These are phyloP conservation scores for Cytospora paraplurivora DNA, from an alignment of 2,329 filamentous ascomycete genomes.

Conservation along the genomic window DNA sequence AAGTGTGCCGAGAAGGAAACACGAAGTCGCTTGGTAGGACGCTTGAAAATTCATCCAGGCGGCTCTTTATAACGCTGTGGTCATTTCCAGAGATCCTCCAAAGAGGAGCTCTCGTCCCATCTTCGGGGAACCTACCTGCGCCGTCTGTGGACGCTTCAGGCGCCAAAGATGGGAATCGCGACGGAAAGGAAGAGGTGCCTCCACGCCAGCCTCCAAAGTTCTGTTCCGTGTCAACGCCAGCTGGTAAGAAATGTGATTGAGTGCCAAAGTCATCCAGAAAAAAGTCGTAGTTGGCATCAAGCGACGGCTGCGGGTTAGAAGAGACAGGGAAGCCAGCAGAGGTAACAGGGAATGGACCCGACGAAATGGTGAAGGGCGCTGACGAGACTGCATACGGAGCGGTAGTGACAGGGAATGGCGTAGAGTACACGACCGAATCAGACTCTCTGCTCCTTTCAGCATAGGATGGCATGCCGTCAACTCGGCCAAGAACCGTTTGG, in stretches of 20 bases:
- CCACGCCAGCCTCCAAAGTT: constrained; percentile 53
- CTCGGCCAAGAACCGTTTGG: constrained; percentile 45
- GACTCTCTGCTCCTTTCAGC: constrained; percentile 50
- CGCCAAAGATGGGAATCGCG: constrained; percentile 55
- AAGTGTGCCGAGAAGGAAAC: constrained; percentile 68
- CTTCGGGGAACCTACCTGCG: constrained; percentile 44
- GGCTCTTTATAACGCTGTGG: constrained; percentile 57
- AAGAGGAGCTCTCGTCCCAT: constrained; percentile 42
- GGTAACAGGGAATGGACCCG: constrained; percentile 44
- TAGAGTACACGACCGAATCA: constrained; percentile 46
- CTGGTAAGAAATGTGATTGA: constrained; percentile 57
- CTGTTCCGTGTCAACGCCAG: constrained; percentile 43
- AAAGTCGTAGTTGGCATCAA: constrained; percentile 58
- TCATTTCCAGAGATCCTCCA: constrained; percentile 56
- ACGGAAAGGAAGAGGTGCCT: constrained; percentile 54
- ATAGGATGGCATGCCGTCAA: constrained; percentile 49
- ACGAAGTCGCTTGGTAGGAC: constrained; percentile 65
- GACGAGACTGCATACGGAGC: constrained; percentile 34
- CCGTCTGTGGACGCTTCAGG: constrained; percentile 49
- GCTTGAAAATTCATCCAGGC: constrained; percentile 62
- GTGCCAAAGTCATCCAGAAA: constrained; percentile 60
- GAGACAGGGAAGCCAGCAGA: constrained; percentile 35
- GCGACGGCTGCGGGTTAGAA: constrained; percentile 38
- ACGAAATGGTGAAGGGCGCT: constrained; percentile 34
- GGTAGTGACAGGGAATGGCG: constrained; percentile 44